Percentiles rank a stretch among this genome's conserved stretches.
These are phyloP conservation scores for Naumovozyma baii DNA, from an alignment of 805 yeast species.

Conservation along the genomic window DNA sequence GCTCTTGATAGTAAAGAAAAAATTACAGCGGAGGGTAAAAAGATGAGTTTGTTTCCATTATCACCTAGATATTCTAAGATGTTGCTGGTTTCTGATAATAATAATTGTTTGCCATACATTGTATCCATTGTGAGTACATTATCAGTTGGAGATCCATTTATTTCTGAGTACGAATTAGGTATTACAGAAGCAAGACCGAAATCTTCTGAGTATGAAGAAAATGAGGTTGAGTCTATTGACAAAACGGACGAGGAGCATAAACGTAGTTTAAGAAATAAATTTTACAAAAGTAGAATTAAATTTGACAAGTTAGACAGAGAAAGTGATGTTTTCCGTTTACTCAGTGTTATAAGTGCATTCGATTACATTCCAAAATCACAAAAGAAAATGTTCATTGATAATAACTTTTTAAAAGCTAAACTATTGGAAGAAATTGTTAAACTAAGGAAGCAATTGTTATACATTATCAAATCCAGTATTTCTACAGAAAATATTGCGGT, in stretches of 20 bases:
- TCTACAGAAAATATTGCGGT: constrained; percentile 51
- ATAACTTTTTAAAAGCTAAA: constrained; percentile 66
- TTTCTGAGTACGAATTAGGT: constrained; percentile 67
- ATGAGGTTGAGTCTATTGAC: constrained; percentile 20
- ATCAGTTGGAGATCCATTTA: constrained; percentile 88
- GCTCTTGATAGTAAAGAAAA: constrained; percentile 50
- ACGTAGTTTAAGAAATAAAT: constrained; percentile 40
- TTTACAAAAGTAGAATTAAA: constrained; percentile 45
- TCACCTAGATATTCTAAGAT: constrained; percentile 91
- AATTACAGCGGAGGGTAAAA: constrained; percentile 70
- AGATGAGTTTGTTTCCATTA: constrained; percentile 85
- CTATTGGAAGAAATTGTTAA: constrained; percentile 78
- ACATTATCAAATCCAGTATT: constrained; percentile 61
- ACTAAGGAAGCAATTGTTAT: constrained; percentile 67
- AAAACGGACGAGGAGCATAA: constrained; percentile 31
- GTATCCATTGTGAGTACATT: constrained; percentile 85
- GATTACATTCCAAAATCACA: constrained; percentile 56
- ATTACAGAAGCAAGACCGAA: constrained; percentile 23
- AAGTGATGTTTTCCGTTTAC: constrained; percentile 64
- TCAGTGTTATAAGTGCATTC: constrained; percentile 80
- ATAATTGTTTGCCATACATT: constrained; percentile 75
- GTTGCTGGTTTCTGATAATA: constrained; percentile 79
- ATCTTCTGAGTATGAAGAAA: constrained; percentile 12
- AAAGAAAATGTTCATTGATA: constrained; percentile 40
- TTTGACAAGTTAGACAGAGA: constrained; percentile 60